A percentile compares a stretch with the other conserved stretches of the same genome.
Evolutionary conservation across 495 filamentous ascomycete genomes (phyloP).

Genomic region (Haplographium delicatum): DNA sequence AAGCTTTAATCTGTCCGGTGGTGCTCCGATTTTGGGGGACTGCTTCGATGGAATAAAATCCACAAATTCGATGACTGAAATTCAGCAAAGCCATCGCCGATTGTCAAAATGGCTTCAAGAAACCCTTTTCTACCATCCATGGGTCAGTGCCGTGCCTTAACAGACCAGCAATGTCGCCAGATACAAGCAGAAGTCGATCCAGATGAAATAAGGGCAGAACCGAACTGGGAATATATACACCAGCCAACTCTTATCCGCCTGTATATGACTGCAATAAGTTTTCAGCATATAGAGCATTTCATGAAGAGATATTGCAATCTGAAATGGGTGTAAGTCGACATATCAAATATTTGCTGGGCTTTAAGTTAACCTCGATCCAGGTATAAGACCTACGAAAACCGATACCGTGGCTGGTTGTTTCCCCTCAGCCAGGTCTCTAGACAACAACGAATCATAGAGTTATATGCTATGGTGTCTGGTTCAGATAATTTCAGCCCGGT

Average conservation of each 20-base stretch:
- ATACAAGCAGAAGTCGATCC: neutral
- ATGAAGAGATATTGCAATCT: neutral
- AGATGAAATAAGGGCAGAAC: neutral
- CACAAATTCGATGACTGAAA: neutral
- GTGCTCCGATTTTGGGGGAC: neutral
- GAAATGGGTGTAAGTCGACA: neutral
- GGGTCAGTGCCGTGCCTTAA: neutral
- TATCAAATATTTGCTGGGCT: neutral
- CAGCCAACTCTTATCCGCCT: neutral
- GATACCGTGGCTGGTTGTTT: neutral
- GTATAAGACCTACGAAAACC: neutral
- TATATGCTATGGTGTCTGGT: neutral
- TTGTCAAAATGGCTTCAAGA: neutral
- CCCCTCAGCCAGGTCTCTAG: neutral
- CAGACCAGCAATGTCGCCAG: neutral
- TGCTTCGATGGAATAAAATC: neutral
- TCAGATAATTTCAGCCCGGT: neutral
- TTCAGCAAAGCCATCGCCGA: neutral
- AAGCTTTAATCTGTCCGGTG: neutral
- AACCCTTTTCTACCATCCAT: neutral
- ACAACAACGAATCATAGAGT: neutral
- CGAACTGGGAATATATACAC: neutral
- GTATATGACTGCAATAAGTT: neutral
- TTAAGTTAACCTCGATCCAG: neutral
- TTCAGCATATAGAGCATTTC: neutral